Percentiles rank a stretch among this genome's conserved stretches.
phyloP scores from a whole-genome alignment of 306 rosid species.

The Psophocarpus tetragonolobus region DNA sequence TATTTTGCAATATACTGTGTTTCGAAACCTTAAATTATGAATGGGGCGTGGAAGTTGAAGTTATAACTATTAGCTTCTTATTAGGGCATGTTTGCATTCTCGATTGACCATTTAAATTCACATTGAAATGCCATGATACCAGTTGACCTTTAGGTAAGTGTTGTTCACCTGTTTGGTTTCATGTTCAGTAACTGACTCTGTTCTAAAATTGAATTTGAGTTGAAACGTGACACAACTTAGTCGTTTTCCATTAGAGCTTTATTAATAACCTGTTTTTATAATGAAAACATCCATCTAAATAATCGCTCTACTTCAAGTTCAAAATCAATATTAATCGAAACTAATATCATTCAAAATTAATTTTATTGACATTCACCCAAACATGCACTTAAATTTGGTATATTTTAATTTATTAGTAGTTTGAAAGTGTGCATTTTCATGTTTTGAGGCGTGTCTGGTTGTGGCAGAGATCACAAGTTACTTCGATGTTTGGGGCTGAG shows the following conservation, averaged over 20 bases:
- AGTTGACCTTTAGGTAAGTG: neutral
- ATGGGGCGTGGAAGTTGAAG: neutral
- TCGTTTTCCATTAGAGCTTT: neutral
- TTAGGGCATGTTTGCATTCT: neutral
- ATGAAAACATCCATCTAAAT: neutral
- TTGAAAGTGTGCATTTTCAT: neutral
- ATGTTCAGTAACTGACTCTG: neutral
- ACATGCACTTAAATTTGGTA: neutral
- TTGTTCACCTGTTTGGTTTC: neutral
- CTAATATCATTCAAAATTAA: neutral
- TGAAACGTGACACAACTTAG: neutral
- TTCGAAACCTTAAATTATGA: neutral
- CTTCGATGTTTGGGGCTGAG: conserved; percentile 90
- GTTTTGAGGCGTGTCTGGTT: conserved; percentile 29
- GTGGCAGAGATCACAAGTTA: conserved; percentile 83
- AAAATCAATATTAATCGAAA: neutral
- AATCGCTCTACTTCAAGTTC: neutral
- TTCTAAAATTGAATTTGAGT: neutral
- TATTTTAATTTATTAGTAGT: neutral
- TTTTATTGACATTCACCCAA: neutral
- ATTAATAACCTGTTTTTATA: neutral
- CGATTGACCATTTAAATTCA: neutral
- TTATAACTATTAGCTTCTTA: neutral
- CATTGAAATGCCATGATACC: neutral
- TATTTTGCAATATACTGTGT: neutral